A percentile compares a stretch with the other conserved stretches of the same genome.
phyloP scores from a whole-genome alignment of 2,329 filamentous ascomycete species.

The Grosmannia huntii region DNA sequence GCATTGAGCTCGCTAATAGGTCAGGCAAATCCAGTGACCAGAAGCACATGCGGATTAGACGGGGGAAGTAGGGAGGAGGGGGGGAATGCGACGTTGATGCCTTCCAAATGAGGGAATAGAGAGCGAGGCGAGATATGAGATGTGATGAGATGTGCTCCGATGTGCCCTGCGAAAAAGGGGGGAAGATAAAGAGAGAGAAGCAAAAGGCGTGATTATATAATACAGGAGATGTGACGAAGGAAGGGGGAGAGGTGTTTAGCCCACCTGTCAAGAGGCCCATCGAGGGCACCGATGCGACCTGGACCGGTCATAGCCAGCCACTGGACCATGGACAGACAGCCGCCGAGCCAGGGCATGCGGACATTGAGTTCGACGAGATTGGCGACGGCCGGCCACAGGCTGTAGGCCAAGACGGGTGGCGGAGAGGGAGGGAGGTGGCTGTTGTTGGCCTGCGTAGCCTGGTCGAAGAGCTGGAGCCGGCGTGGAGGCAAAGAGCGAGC shows the following conservation, averaged over 20 bases:
- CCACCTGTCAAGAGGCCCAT: conserved; percentile 86
- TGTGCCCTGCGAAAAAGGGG: not conserved
- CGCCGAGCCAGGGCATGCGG: conserved; percentile 86
- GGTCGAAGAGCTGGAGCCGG: conserved; percentile 18
- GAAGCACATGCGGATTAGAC: conserved; percentile 5
- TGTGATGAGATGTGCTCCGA: not conserved
- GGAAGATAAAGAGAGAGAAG: not conserved
- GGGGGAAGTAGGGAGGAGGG: conserved; percentile 1
- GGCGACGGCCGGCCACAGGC: conserved; percentile 60
- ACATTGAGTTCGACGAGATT: conserved; percentile 59
- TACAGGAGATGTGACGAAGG: not conserved
- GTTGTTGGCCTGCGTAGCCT: not conserved
- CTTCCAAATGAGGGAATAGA: not conserved
- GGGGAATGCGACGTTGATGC: not conserved
- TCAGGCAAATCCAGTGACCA: conserved; percentile 6
- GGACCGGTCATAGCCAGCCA: conserved; percentile 61
- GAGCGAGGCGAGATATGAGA: not conserved
- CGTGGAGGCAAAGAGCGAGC: conserved; percentile 51
- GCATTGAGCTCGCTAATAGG: not conserved
- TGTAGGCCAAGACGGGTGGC: conserved; percentile 61
- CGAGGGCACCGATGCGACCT: conserved; percentile 58
- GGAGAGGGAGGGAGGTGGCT: not conserved
- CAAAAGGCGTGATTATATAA: not conserved
- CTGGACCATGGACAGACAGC: conserved; percentile 62
- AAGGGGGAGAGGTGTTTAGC: conserved; percentile 19